Percentiles rank a stretch among this genome's conserved stretches.
phyloP scores from a whole-genome alignment of 768 basidiomycete species.

The Phaeolepiota aurea region DNA sequence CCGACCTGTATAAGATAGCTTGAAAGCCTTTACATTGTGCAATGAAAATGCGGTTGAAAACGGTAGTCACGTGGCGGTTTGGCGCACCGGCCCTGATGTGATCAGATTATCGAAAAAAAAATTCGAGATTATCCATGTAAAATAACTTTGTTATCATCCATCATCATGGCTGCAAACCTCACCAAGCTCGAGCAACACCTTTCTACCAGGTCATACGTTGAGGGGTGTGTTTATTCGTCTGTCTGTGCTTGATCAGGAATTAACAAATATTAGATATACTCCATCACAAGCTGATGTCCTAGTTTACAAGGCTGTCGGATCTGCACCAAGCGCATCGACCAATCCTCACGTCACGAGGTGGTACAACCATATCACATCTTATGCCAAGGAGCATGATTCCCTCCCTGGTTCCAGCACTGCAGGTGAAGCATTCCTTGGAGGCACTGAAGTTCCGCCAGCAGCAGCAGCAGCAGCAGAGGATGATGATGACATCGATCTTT shows the following conservation, averaged over 20 bases:
- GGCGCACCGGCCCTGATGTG: too few species aligned
- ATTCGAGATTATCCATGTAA: too few species aligned
- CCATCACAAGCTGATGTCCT: conserved; percentile 92
- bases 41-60: too few species aligned
- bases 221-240: conserved; percentile 59
- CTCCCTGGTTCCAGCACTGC: conserved; percentile 84
- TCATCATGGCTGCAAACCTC: conserved; percentile 58
- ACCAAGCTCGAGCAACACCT: conserved; percentile 81
- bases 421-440: conserved; percentile 61
- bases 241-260: conserved; percentile 4
- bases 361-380: conserved; percentile 93
- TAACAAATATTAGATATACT: conserved; percentile 52
- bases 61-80: too few species aligned
- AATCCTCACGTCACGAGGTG: conserved; percentile 79
- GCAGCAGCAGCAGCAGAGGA: conserved; percentile 47
- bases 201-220: conserved; percentile 77
- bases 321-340: conserved; percentile 53
- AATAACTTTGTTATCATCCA: neutral
- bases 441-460: conserved; percentile 35
- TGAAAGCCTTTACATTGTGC: too few species aligned
- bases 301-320: conserved; percentile 76
- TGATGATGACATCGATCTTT: conserved; percentile 78
- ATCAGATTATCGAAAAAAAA: too few species aligned
- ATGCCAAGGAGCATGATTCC: conserved; percentile 64
- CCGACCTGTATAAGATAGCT: too few species aligned